A percentile compares a stretch with the other conserved stretches of the same genome.
These are phyloP conservation scores for Teratosphaeria epicoccoides DNA, from an alignment of 2,329 filamentous ascomycete species.

Conservation along the genomic window DNA sequence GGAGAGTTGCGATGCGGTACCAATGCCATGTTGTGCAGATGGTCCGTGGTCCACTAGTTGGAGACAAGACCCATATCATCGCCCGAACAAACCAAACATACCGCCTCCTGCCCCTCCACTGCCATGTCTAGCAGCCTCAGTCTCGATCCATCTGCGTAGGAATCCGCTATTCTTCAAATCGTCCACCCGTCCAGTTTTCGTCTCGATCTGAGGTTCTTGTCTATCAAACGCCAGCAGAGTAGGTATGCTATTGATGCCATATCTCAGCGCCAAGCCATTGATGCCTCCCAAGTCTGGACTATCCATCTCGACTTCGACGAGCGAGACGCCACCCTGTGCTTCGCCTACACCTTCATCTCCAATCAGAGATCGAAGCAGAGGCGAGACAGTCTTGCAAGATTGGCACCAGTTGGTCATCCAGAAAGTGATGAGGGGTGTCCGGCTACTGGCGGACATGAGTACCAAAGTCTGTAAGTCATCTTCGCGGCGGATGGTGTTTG, in stretches of 20 bases:
- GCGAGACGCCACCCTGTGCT: constrained; percentile 35
- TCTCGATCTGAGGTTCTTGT: constrained; percentile 40
- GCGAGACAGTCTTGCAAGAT: constrained; percentile 34
- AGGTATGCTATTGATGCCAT: constrained; percentile 38
- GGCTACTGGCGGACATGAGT: constrained; percentile 36
- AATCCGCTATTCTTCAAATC: constrained; percentile 36
- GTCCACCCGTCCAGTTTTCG: constrained; percentile 33
- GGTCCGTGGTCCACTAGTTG: too few species aligned
- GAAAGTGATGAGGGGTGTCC: constrained; percentile 37
- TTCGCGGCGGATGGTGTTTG: constrained; percentile 34
- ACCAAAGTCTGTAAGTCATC: constrained; percentile 39
- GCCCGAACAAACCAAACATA: constrained; percentile 28
- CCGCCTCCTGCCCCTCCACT: constrained; percentile 35
- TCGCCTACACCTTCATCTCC: constrained; percentile 36
- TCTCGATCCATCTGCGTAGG: constrained; percentile 37
- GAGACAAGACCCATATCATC: too few species aligned
- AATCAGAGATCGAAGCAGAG: constrained; percentile 33
- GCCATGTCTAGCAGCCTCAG: constrained; percentile 37
- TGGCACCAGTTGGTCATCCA: constrained; percentile 41
- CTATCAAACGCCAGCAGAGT: constrained; percentile 41
- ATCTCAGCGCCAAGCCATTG: constrained; percentile 29
- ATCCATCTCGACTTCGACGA: constrained; percentile 40
- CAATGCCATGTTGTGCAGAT: too few species aligned
- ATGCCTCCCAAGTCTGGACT: constrained; percentile 31
- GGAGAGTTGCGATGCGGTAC: too few species aligned